Evolutionary conservation across 768 basidiomycete species (phyloP).

Genomic region (Pholiota molesta): DNA sequence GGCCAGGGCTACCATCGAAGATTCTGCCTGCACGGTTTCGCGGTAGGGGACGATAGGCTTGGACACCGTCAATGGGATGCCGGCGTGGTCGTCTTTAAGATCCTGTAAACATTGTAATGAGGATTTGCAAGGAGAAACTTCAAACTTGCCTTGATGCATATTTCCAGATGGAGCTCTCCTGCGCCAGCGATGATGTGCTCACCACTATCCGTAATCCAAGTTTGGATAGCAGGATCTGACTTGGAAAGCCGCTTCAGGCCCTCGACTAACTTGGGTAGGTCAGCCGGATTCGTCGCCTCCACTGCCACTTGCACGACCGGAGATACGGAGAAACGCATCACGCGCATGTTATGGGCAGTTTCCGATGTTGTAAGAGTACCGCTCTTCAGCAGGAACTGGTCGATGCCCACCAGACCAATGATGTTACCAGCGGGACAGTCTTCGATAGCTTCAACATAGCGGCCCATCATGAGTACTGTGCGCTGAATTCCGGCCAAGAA

Average conservation of each 20-base stretch:
- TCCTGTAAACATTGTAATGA: conserved; percentile 54
- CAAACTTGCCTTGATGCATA: conserved; percentile 96
- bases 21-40: conserved; percentile 95
- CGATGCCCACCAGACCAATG: conserved; percentile 97
- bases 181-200: conserved; percentile 99
- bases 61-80: conserved; percentile 96
- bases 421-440: conserved; percentile 99
- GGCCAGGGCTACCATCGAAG: conserved; percentile 91
- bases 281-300: conserved; percentile 98
- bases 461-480: conserved; percentile 99
- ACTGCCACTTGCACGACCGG: conserved; percentile 98
- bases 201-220: conserved; percentile 88
- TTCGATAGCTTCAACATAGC: conserved; percentile 97
- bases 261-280: conserved; percentile 99
- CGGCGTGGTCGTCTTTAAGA: conserved; percentile 98
- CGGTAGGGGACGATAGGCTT: conserved; percentile 95
- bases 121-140: conserved; percentile 32
- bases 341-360: conserved; percentile 99
- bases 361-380: conserved; percentile 96
- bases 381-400: conserved; percentile 99
- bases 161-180: conserved; percentile 98
- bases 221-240: conserved; percentile 98
- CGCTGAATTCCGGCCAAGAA: conserved; percentile 99
- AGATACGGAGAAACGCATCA: conserved; percentile 99
- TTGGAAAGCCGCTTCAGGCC: conserved; percentile 99